Conservation (phyloP, 2,329 filamentous ascomycete species). For the Allantophomopsis cytisporea region DNA sequence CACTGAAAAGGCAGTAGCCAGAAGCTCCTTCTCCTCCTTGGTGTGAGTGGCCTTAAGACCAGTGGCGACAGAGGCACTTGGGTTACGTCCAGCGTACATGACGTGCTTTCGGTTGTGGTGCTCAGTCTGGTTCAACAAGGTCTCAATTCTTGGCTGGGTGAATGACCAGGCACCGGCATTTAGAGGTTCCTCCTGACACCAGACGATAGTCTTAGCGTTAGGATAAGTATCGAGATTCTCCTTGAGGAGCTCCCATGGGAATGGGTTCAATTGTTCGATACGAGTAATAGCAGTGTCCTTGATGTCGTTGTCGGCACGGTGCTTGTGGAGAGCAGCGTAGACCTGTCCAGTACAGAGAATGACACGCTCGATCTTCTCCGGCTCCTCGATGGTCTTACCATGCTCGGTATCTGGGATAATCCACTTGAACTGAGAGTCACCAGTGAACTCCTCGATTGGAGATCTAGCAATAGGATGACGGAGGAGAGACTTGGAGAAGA, state of each 20-base stretch:
- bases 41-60: slow-evolving; percentile 78
- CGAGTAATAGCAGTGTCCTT: slow-evolving; percentile 90
- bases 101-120: slow-evolving; percentile 91
- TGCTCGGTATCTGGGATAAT: slow-evolving; percentile 88
- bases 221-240: slow-evolving; percentile 96
- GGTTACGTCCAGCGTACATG: slow-evolving; percentile 91
- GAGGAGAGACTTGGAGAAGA: slow-evolving; percentile 96
- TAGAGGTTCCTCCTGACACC: slow-evolving; percentile 93
- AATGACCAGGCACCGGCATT: slow-evolving; percentile 97
- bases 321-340: slow-evolving; percentile 78
- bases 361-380: slow-evolving; percentile 84
- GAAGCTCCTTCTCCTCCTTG: slow-evolving; percentile 84
- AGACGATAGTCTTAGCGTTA: slow-evolving; percentile 95
- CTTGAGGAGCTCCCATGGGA: slow-evolving; percentile 94
- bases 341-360: slow-evolving; percentile 93
- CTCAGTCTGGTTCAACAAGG: slow-evolving; percentile 81
- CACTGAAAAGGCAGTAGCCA: slow-evolving; percentile 50
- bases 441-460: slow-evolving; percentile 78
- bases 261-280: slow-evolving; percentile 95
- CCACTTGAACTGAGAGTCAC: slow-evolving; percentile 90
- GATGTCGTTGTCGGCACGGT: slow-evolving; percentile 75
- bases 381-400: slow-evolving; percentile 59
- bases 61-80: slow-evolving; percentile 86
- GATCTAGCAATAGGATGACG: slow-evolving; percentile 90
- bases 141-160: slow-evolving; percentile 95